Conservation (phyloP, 2,329 filamentous ascomycete genomes). For the Microdochium nivale region DNA sequence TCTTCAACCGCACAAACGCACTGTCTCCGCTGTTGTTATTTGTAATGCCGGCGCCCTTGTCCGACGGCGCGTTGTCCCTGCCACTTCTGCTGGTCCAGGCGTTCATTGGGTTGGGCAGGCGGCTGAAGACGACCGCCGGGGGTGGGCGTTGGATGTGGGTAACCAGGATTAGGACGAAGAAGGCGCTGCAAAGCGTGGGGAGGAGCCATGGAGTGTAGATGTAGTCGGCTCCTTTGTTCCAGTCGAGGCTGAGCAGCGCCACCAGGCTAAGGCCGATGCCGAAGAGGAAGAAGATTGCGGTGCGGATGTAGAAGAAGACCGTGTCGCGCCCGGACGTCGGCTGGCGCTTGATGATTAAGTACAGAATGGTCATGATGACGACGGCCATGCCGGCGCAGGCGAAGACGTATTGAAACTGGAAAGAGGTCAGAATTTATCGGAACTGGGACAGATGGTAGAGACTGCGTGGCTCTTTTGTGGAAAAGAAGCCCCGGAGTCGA, state of each 20-base stretch:
- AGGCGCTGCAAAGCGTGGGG: slow-evolving; percentile 13
- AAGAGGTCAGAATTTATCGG: slow-evolving; percentile 2
- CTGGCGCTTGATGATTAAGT: slow-evolving; percentile 7
- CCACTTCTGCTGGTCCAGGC: background rate
- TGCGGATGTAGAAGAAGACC: slow-evolving; percentile 15
- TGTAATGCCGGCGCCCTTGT: background rate
- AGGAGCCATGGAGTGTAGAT: slow-evolving; percentile 13
- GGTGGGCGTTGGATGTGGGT: slow-evolving; percentile 12
- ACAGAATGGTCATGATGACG: slow-evolving; percentile 14
- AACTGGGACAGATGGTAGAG: too few relatives aligned
- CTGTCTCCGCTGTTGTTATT: background rate
- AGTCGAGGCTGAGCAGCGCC: slow-evolving; percentile 8
- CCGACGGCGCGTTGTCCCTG: background rate
- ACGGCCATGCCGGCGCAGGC: slow-evolving; percentile 11
- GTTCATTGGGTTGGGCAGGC: background rate
- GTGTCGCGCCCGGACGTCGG: slow-evolving; percentile 3
- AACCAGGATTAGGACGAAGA: slow-evolving; percentile 13
- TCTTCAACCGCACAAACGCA: background rate
- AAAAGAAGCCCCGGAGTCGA: slow-evolving; percentile 2
- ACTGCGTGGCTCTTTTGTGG: too few relatives aligned
- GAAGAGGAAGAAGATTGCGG: slow-evolving; percentile 10
- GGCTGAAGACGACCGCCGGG: slow-evolving; percentile 6
- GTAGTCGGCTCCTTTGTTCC: slow-evolving; percentile 1
- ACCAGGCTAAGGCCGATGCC: slow-evolving; percentile 13
- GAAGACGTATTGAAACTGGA: slow-evolving; percentile 12